phyloP scores from a whole-genome alignment of 208 protist species.

The Herpetomonas samuelpessoai region DNA sequence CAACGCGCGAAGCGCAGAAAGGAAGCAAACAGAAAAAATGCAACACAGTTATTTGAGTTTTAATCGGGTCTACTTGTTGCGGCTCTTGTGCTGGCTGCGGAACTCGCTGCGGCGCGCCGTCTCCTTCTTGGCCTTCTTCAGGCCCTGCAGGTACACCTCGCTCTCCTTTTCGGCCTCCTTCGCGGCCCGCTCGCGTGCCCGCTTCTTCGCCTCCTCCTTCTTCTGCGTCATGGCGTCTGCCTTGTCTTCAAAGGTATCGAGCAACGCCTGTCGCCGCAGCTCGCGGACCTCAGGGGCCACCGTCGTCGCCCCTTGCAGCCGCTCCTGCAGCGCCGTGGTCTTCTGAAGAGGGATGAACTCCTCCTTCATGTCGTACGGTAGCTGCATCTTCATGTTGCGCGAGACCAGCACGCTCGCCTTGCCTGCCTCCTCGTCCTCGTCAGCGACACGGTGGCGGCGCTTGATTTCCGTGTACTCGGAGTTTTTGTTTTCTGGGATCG shows the following conservation, averaged over 20 bases:
- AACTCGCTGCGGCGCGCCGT: slow-evolving; percentile 85
- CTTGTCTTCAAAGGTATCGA: slow-evolving; percentile 67
- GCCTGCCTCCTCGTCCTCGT: slow-evolving; percentile 39
- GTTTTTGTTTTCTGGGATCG: slow-evolving; percentile 46
- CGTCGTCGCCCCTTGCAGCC: slow-evolving; percentile 64
- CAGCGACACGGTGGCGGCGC: slow-evolving; percentile 60
- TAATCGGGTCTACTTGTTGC: slow-evolving; percentile 27
- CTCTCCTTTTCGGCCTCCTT: slow-evolving; percentile 61
- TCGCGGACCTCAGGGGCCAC: slow-evolving; percentile 77
- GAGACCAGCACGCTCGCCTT: slow-evolving; percentile 59
- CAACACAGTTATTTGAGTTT: slow-evolving; percentile 7
- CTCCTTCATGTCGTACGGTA: slow-evolving; percentile 91
- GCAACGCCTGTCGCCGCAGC: slow-evolving; percentile 74
- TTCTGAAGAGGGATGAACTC: slow-evolving; percentile 80
- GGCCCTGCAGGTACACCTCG: slow-evolving; percentile 66
- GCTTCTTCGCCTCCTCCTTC: slow-evolving; percentile 77
- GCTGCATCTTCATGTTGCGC: slow-evolving; percentile 75
- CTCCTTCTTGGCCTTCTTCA: slow-evolving; percentile 94
- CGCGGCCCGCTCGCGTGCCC: slow-evolving; percentile 45
- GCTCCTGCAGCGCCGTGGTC: slow-evolving; percentile 63
- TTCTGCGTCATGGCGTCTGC: slow-evolving; percentile 74
- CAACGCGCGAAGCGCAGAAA: neutral
- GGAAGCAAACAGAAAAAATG: slow-evolving; percentile 6
- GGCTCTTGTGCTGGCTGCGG: slow-evolving; percentile 85
- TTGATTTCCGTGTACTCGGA: slow-evolving; percentile 88